Conservation (phyloP, 331 rosid species). For the Malus hybrid region DNA sequence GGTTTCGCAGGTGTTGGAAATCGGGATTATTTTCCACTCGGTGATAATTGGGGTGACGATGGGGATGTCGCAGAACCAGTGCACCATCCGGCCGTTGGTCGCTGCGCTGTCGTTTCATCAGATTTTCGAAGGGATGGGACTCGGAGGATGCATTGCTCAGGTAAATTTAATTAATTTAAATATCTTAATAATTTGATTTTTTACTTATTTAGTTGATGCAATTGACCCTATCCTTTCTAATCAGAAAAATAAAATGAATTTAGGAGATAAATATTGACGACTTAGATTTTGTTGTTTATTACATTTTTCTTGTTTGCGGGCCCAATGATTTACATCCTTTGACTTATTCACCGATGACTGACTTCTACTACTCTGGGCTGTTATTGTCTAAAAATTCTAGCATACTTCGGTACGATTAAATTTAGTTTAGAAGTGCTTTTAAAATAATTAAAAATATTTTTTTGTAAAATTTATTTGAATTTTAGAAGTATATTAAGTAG, state of each 20-base stretch:
- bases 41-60: conserved; percentile 85
- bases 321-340: not conserved
- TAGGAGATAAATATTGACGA: not conserved
- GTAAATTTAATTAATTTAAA: not conserved
- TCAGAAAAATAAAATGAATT: not conserved
- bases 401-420: no score
- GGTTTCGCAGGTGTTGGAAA: conserved; percentile 81
- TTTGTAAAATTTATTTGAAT: no score
- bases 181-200: not conserved
- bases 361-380: not conserved
- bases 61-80: conserved; percentile 96
- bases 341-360: not conserved
- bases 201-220: not conserved
- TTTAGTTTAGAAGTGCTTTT: no score
- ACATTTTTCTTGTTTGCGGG: not conserved
- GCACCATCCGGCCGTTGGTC: conserved; percentile 81
- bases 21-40: conserved; percentile 87
- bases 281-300: not conserved
- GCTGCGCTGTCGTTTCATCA: conserved; percentile 92
- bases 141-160: conserved; percentile 98
- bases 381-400: no score
- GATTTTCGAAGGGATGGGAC: conserved; percentile 94
- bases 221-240: not conserved
- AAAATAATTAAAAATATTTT: no score
- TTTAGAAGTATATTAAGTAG: no score